Percentiles rank a stretch among this genome's conserved stretches.
These are phyloP conservation scores for Peronospora destructor DNA, from an alignment of 352 stramenopile genomes.

Conservation along the genomic window DNA sequence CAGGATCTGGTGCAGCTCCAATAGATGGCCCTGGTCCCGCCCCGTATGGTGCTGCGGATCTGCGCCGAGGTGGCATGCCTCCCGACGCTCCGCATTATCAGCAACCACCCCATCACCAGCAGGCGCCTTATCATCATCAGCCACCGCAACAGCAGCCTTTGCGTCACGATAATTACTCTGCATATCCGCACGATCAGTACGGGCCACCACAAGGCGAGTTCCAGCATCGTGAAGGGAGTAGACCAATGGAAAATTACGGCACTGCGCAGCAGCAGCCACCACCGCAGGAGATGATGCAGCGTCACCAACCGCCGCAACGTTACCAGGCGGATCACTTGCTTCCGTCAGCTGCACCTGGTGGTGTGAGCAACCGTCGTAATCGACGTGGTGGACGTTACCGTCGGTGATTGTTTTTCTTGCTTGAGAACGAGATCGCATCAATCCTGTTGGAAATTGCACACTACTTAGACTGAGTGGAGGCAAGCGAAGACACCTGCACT, in stretches of 20 bases:
- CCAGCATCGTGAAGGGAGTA: slow-evolving; percentile 25
- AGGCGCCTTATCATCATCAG: slow-evolving; percentile 17
- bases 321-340: slow-evolving; percentile 27
- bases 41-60: slow-evolving; percentile 15
- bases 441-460: slow-evolving; percentile 1
- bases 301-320: slow-evolving; percentile 15
- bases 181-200: slow-evolving; percentile 29
- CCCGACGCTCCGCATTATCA: slow-evolving; percentile 26
- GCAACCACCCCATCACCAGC: slow-evolving; percentile 21
- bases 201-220: slow-evolving; percentile 27
- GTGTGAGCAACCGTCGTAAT: slow-evolving; percentile 25
- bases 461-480: neutral
- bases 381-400: slow-evolving; percentile 31
- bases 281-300: slow-evolving; percentile 21
- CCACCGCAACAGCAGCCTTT: slow-evolving; percentile 16
- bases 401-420: slow-evolving; percentile 12
- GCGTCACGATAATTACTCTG: slow-evolving; percentile 22
- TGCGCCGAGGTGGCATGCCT: slow-evolving; percentile 18
- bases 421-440: neutral
- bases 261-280: slow-evolving; percentile 21
- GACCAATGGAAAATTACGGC: slow-evolving; percentile 22
- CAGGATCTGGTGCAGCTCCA: slow-evolving; percentile 14
- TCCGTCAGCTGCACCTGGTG: slow-evolving; percentile 19
- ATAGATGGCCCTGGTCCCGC: slow-evolving; percentile 9
- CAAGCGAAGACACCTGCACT: slow-evolving; percentile 5